Evolutionary conservation across 139 green algal species (phyloP).

Genomic region (Tetraselmis striata): DNA sequence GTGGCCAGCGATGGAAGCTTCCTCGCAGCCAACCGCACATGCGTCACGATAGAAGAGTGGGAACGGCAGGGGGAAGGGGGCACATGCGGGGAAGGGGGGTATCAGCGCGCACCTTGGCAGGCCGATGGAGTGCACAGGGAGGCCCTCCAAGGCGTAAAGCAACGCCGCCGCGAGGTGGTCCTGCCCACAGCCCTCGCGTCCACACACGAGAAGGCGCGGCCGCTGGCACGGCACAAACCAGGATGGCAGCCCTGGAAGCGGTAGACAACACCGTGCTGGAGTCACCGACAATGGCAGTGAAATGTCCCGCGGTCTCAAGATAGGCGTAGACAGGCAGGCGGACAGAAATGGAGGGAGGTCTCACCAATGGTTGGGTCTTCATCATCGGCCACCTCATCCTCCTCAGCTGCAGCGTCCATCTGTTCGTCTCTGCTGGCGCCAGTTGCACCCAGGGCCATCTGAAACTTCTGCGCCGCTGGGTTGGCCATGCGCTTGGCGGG

Average conservation of each 20-base stretch:
- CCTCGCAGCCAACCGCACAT: slow-evolving; percentile 17
- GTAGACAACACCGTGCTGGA: no score
- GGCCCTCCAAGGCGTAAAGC: slow-evolving; percentile 74
- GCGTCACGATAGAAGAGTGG: no score
- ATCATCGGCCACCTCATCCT: not conserved
- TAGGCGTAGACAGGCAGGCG: no score
- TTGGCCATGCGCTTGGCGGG: not conserved
- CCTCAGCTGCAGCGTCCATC: no score
- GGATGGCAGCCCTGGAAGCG: not conserved
- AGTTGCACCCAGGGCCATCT: not conserved
- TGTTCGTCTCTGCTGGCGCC: no score
- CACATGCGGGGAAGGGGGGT: no score
- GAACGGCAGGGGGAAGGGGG: no score
- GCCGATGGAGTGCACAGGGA: slow-evolving; percentile 71
- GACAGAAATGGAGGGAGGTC: not conserved
- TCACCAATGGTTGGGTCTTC: not conserved
- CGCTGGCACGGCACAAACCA: not conserved
- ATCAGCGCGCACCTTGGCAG: slow-evolving; percentile 36
- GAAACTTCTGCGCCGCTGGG: not conserved
- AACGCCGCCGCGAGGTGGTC: slow-evolving; percentile 61
- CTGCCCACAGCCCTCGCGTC: slow-evolving; percentile 51
- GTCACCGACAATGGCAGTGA: not conserved
- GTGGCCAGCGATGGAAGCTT: no score
- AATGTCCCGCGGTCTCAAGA: no score
- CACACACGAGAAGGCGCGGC: slow-evolving; percentile 53